Evolutionary conservation across 2,329 filamentous ascomycete species (phyloP).

Genomic region (Colletotrichum karsti): DNA sequence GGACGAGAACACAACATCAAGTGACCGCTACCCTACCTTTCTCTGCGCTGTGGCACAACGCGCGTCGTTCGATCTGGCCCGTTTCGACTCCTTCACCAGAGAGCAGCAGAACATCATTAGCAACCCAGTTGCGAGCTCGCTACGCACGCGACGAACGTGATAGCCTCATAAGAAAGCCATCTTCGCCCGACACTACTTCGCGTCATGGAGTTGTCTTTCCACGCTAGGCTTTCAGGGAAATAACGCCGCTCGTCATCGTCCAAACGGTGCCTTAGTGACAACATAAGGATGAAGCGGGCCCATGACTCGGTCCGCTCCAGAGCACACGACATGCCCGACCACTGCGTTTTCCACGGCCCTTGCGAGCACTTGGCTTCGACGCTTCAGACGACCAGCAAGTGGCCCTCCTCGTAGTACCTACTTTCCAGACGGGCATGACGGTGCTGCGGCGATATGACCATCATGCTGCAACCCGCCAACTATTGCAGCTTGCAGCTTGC

Average conservation of each 20-base stretch:
- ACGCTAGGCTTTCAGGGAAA: neutral
- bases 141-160: neutral
- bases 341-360: neutral
- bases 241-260: neutral
- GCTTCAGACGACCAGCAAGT: conserved; percentile 1
- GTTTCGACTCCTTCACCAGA: neutral
- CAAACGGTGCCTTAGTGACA: neutral
- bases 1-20: neutral
- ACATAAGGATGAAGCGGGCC: conserved; percentile 3
- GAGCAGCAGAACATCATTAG: neutral
- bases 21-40: neutral
- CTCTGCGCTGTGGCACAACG: neutral
- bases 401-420: neutral
- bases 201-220: neutral
- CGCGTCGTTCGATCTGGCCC: neutral
- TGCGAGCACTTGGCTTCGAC: neutral
- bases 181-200: neutral
- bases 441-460: conserved; percentile 1
- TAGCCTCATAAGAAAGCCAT: too few species aligned
- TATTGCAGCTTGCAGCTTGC: conserved; percentile 13
- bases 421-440: neutral
- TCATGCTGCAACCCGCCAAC: conserved; percentile 12
- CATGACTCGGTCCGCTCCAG: conserved; percentile 14
- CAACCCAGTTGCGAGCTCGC: conserved; percentile 1
- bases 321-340: conserved; percentile 4